Base-by-base conservation (phyloP, 768 basidiomycete species). In the Pleurotus ostreatus region DNA sequence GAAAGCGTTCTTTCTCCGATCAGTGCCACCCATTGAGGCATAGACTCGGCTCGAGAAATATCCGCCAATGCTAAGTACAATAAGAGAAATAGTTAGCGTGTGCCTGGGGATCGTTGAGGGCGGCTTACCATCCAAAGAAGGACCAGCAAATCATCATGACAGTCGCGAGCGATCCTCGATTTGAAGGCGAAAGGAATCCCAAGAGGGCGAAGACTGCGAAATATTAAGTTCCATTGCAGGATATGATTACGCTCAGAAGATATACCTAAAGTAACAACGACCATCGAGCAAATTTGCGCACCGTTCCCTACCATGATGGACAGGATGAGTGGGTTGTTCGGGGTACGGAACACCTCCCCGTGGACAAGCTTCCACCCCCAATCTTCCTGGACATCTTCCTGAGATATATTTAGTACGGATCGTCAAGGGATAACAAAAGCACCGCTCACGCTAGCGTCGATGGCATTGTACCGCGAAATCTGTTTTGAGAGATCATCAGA, bases 341-440 rank as follows among this genome's bases (percentile, higher is more conserved):
- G 96, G 1, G 86, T 76, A 18, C 96, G 83, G 78, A 98, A 98
- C 15, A 98, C 92, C 71, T 98, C 96, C 18, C 94, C 94, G 62
- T 97, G 94, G 20, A 98, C 86, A 15, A 98, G 82, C 66, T 98
- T 98, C 96, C 96, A 98, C 1, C 96, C 96, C 82, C 88, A 96
- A 63, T 98, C 96, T 73, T 98, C 96, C 70, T 95, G 93, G 2
- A 97, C 90, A 64, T 96, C 94, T 65, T 96, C 94, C 90, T 93
- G 60, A 34, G 30, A 46, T 6, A 34, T 34, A 34, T 34, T 34
- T 34, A 34, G 30, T 34, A 15, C 16, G 49, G 40, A 20, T 54
- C 26, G 25, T 16, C 11, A 23, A 22, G 60, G 38, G 18, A 20
- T 56, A 40, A 45, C 39, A 3, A 46, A 26, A 46, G 18, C 25